Conservation (phyloP, 2,329 filamentous ascomycete genomes). For the Chalaropsis ovoidea region DNA sequence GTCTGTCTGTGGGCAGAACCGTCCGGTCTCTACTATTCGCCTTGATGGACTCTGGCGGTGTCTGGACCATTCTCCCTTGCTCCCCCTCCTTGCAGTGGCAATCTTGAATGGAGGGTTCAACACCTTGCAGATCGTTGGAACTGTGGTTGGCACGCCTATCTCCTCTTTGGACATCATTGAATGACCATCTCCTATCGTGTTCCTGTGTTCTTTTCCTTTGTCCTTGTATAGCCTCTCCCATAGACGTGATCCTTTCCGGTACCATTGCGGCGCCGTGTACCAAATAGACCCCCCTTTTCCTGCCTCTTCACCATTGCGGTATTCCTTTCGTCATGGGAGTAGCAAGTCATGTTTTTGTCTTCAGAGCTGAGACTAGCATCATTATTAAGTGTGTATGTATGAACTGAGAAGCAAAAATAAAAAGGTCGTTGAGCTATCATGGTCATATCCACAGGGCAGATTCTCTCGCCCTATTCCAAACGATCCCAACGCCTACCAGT, state of each 20-base stretch:
- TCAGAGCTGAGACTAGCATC: not conserved
- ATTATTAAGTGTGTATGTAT: slow-evolving; percentile 11
- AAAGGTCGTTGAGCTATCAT: slow-evolving; percentile 14
- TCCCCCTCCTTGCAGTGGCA: no score
- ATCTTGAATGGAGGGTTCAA: no score
- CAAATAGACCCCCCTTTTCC: not conserved
- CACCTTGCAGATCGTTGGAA: not conserved
- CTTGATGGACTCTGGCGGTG: no score
- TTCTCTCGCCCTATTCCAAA: not conserved
- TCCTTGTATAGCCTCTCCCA: not conserved
- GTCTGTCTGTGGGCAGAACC: no score
- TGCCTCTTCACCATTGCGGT: not conserved
- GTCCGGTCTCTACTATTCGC: no score
- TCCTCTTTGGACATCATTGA: not conserved
- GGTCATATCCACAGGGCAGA: not conserved
- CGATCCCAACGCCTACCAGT: slow-evolving; percentile 2
- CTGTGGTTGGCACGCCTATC: not conserved
- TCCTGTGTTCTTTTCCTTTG: not conserved
- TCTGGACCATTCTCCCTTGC: not conserved
- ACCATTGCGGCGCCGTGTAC: not conserved
- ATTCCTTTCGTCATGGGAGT: not conserved
- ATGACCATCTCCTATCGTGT: not conserved
- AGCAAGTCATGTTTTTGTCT: not conserved
- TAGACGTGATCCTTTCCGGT: not conserved
- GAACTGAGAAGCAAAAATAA: slow-evolving; percentile 13